Percentiles rank a stretch among this genome's conserved stretches.
phyloP scores from a whole-genome alignment of 129 eudicot genomes.

The Scalesia atractyloides region DNA sequence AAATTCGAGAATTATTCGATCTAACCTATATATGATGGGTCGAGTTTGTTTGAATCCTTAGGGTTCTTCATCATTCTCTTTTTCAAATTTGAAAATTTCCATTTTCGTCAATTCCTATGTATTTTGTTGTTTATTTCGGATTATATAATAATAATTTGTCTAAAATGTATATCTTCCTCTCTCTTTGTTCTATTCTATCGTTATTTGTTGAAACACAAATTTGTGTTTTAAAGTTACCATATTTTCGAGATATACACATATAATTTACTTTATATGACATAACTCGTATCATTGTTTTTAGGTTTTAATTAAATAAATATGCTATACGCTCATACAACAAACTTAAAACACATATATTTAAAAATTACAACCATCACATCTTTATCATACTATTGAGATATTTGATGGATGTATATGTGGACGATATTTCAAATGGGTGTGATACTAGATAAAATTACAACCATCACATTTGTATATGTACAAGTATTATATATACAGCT shows the following conservation, averaged over 20 bases:
- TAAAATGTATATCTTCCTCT: background rate
- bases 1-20: background rate
- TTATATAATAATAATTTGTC: constrained; percentile 34
- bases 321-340: too few species aligned
- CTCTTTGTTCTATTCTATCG: background rate
- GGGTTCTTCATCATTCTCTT: constrained; percentile 28
- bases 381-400: too few species aligned
- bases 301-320: too few species aligned
- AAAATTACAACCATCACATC: background rate
- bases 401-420: too few species aligned
- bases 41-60: constrained; percentile 32
- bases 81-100: constrained; percentile 2
- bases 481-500: constrained; percentile 22
- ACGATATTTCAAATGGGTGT: too few species aligned
- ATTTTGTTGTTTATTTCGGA: constrained; percentile 27
- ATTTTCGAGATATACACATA: too few species aligned
- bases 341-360: background rate
- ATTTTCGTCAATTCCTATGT: constrained; percentile 1
- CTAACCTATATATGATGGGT: constrained; percentile 26
- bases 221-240: too few species aligned
- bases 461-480: background rate
- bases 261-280: too few species aligned
- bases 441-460: too few species aligned
- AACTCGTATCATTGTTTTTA: too few species aligned
- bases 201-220: background rate